Base-by-base conservation (phyloP, 176 grass and related monocot species). In the Zoysia japonica region DNA sequence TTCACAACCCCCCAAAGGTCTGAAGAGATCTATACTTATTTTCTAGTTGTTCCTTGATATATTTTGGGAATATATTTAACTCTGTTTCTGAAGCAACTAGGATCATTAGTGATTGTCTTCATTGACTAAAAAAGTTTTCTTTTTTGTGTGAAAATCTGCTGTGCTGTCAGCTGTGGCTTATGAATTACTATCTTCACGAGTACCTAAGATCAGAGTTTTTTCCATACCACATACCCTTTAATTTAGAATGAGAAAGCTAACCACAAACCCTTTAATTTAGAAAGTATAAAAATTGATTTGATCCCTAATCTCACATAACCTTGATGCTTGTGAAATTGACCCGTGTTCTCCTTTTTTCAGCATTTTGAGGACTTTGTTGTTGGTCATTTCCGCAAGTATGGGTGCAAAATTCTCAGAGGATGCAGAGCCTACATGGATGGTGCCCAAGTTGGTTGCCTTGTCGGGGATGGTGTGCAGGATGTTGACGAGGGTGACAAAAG, bases 1-100 rank as follows among this genome's bases (percentile, higher is more conserved):
- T 93, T 72, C 85, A 65, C 46, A 88, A 87, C 52, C 70, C 90
- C 56, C 93, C 88, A 59, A 97, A 89, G 93, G 93, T 97, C 88
- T 37, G 64, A 16, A 75, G 41, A 48, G 41, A 48, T 82, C 1
- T 74, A 9, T 68, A 45, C 55, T 13, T 17, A 1, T 43, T n/a
- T 57, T 56, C 86, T 15, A 72, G 35, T 71, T 76, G 76, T 76
- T 16, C 10, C 11, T 87, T 62, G 6, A 47, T 76, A 44, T 51
- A 16, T 67, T 67, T 74, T 70, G 1, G 82, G 40, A 28, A 82
- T 70, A 56, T 54, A 75, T 39, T 35, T 15, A 9, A 61, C 55
- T 57, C 6, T 57, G 55, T 19, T 19, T 19, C 17, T 57, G n/a
- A 57, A 57, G 55, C 17, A 57, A 20, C n/a, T 9, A 19, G 16